A percentile compares a stretch with the other conserved stretches of the same genome.
phyloP scores from a whole-genome alignment of 441 rosid genomes.

The Croton laevigatus region DNA sequence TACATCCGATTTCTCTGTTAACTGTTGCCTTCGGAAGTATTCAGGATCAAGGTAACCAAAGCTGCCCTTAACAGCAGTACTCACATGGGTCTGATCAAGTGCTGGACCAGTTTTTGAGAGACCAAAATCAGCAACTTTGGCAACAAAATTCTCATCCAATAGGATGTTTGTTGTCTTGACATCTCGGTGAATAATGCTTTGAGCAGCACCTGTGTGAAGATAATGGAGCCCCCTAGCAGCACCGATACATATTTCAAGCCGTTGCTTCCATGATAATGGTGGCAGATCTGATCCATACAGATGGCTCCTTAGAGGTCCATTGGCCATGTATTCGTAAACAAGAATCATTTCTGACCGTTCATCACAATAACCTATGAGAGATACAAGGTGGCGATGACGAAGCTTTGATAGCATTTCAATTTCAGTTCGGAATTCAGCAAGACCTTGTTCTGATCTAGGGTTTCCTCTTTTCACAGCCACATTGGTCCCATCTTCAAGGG shows the following conservation, averaged over 20 bases:
- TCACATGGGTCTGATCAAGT: constrained; percentile 93
- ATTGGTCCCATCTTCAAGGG: constrained; percentile 79
- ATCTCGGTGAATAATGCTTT: constrained; percentile 94
- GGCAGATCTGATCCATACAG: constrained; percentile 86
- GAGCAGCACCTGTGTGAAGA: constrained; percentile 94
- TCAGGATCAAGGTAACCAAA: constrained; percentile 97
- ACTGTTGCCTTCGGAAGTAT: constrained; percentile 92
- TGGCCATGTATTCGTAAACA: constrained; percentile 95
- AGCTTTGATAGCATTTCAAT: constrained; percentile 97
- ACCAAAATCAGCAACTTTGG: constrained; percentile 98
- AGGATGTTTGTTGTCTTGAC: constrained; percentile 97
- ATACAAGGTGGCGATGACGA: constrained; percentile 93
- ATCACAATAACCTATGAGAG: constrained; percentile 95
- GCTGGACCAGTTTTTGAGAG: constrained; percentile 94
- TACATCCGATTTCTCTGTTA: constrained; percentile 93
- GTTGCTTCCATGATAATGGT: constrained; percentile 84
- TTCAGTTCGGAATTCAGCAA: constrained; percentile 97
- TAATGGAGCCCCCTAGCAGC: constrained; percentile 95
- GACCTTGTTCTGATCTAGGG: constrained; percentile 97
- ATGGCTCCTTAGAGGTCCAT: constrained; percentile 95
- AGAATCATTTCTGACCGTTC: constrained; percentile 94
- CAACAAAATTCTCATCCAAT: constrained; percentile 84
- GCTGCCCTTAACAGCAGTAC: constrained; percentile 98
- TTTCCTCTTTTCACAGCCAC: constrained; percentile 96
- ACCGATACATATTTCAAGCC: constrained; percentile 94